Base-by-base conservation (phyloP, 1,139 yeast genomes). In the Yamadazyma atmosphaerica region DNA sequence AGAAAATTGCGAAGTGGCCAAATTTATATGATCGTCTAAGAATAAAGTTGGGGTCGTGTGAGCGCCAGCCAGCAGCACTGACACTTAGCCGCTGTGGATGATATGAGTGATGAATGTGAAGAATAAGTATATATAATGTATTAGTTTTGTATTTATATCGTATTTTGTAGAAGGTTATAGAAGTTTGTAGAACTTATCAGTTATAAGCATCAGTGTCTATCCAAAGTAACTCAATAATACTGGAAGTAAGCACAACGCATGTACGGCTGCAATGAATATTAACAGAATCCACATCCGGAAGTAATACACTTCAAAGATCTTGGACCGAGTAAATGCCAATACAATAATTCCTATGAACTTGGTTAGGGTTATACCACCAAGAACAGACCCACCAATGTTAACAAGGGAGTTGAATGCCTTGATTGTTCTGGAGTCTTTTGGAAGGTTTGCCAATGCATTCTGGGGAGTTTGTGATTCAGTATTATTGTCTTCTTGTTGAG, bases 281-380 rank as follows among this genome's bases (percentile, higher is more conserved):
- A 92, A 69, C 1, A 88, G 70, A n/a, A 86, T 67, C 98, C 98
- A 92, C 97, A 92, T 89, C 44, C 96, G 65, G 71, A 92, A 92
- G 57, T 92, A 92, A 59, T 87, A 92, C 1, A 92, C 79, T 47
- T 89, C 95, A 58, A 90, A 92, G 25, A 92, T 90, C 60, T 85
- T 81, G 23, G 95, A 86, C 43, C 77, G 68, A 0, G 98, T 87
- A 56, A 89, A 89, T 4, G 95, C 95, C 33, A 92, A 68, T 5
- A 92, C 96, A 19, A 75, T 63, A 1, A 92, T 89, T 1, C 98
- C 98, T 46, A 92, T 82, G 30, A 90, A 63, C 57, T 92, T 92
- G 4, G 98, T 92, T 49, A 89, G 56, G 1, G 96, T 86, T 38
- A 92, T 90, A 2, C 98, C 98, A 14, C 88, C 84, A 42, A 92